Conservation (phyloP, 768 basidiomycete species). For the Phylloporus scabripes region DNA sequence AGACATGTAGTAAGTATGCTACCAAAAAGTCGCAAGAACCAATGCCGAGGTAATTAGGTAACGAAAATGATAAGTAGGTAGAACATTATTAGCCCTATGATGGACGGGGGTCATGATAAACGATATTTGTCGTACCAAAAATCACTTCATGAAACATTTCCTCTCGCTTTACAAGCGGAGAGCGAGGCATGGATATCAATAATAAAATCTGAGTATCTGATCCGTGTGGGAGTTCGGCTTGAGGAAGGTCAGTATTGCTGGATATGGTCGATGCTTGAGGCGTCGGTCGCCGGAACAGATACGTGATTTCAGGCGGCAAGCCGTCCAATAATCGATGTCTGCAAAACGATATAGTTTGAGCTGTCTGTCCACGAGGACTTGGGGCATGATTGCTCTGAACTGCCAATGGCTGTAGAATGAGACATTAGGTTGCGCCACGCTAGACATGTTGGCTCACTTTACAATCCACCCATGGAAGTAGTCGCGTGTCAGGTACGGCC, state of each 20-base stretch:
- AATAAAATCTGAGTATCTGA: slow-evolving; percentile 25
- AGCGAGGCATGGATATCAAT: slow-evolving; percentile 27
- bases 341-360: slow-evolving; percentile 18
- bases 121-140: slow-evolving; percentile 23
- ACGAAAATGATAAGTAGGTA: neutral
- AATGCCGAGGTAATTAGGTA: slow-evolving; percentile 1
- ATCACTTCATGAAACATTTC: slow-evolving; percentile 17
- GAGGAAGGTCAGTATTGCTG: neutral
- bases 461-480: slow-evolving; percentile 11
- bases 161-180: slow-evolving; percentile 2
- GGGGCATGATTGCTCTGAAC: slow-evolving; percentile 4
- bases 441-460: slow-evolving; percentile 21
- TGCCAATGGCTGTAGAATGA: slow-evolving; percentile 22
- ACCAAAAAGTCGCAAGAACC: neutral
- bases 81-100: slow-evolving; percentile 7
- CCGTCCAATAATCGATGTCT: slow-evolving; percentile 9
- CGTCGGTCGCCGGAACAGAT: slow-evolving; percentile 24
- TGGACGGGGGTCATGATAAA: slow-evolving; percentile 10
- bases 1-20: too few species aligned
- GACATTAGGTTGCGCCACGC: slow-evolving; percentile 11
- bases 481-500: slow-evolving; percentile 5
- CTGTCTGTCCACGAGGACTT: neutral
- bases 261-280: neutral
- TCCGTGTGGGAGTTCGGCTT: slow-evolving; percentile 8
- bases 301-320: slow-evolving; percentile 24